Base-by-base conservation (phyloP, 225 moss, liverwort and hornwort genomes). In the Lunularia cruciata region DNA sequence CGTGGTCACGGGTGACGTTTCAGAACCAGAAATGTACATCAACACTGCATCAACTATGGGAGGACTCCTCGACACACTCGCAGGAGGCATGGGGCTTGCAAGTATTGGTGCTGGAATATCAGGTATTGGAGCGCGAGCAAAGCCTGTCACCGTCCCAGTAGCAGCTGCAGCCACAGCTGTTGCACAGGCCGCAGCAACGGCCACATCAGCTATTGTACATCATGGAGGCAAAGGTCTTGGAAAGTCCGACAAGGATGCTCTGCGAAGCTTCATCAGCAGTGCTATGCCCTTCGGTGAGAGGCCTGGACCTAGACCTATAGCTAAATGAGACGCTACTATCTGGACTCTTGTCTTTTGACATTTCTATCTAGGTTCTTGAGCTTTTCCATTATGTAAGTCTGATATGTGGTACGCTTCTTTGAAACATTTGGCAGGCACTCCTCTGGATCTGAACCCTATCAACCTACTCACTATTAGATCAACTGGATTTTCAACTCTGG, bases 101-200 rank as follows among this genome's bases (percentile, higher is more conserved):
- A 78, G 85, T 40, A 88, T 92, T 39, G 88, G 84, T 14, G 85
- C 87, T 3, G 89, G 87, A 8, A 89, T 87, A 19, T 82, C 88
- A 18, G 86, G 86, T 23, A 89, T 98, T 53, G 93, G 89, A 31
- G 88, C 91, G 16, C 89, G 98, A 32, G 93, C 98, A 13, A 98
- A 98, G 66, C 98, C 98, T 34, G 98, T 98, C 13, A 86, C 98
- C 16, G 91, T 84, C 23, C 98, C 98, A 6, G 93, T 98, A 35
- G 83, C 91, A 40, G 91, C 98, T 8, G 98, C 98, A 53, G 98
- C 93, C 14, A 91, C 93, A 73, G 93, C 98, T 5, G 93, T 98
- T 5, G 93, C 91, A 31, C 86, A 89, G 27, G 98, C 89, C 22
- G 98, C 98, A 46, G 93, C 90, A 57, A 93, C 85, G 16, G 98